Evolutionary conservation across 768 basidiomycete species (phyloP), one percentile per base, ranked within the genome.

Genomic region (Suillus tomentosus): DNA sequence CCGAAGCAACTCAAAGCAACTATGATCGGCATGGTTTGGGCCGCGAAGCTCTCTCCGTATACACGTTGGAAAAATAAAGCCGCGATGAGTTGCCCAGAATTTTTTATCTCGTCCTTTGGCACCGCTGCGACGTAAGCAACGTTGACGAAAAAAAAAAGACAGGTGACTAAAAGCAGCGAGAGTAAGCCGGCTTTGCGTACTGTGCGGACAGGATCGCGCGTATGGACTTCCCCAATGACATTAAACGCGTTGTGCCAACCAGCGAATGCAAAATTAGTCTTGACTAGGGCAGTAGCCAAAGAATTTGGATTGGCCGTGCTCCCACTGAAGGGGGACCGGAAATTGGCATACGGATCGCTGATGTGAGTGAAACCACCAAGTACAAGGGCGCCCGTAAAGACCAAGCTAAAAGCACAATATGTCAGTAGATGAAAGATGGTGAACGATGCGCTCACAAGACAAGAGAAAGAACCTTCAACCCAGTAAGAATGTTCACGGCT

Each of bases 41-140:
- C 76, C 11, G 74, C 70, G 15, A 71, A 73, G 34, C 70, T 73
- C 60, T 71, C 75, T 0, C 83, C 82, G 61, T 84, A 86, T 11
- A 85, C 82, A 17, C 79, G 78, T 36, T 76, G 69, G 72, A 86
- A 85, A 73, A 85, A 86, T 19, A 82, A 72, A 34, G 79, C 80
- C 2, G 81, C 84, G 11, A 82, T 76, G 40, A 84, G 77, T 60
- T 81, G 78, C 24, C 79, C 79, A 0, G 82, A 81, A 27, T 69
- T 71, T 8, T 76, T 71, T 53, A 84, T 82, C 42, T 79, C 69
- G 40, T 79, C 81, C 60, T 78, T 77, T 2, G 83, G 81, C 19
- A 85, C 80, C 64, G 74, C 75, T 3, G 72, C 68, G 43, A 77
- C 69, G 67, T 79, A 79, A 14, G 78, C 75, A 50, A 79, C 68